Percentiles rank a stretch among this genome's conserved stretches.
These are phyloP conservation scores for Desmodesmus armatus DNA, from an alignment of 139 green algal genomes.

Conservation along the genomic window DNA sequence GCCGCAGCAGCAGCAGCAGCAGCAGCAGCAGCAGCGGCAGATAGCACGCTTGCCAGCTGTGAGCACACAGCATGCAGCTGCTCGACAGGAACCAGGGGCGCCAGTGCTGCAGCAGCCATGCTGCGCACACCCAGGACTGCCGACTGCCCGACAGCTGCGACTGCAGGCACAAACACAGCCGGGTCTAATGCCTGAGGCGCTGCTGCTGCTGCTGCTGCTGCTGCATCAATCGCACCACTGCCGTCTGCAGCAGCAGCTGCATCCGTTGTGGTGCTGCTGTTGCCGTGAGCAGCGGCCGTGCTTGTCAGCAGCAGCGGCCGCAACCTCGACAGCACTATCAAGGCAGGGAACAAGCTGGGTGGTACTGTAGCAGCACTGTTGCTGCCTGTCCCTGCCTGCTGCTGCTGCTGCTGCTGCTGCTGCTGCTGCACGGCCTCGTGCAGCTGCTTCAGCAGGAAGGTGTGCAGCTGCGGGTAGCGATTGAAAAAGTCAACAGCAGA, in stretches of 20 bases:
- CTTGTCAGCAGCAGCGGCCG: conserved; percentile 45
- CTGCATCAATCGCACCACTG: background rate
- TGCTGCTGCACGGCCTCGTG: conserved; percentile 46
- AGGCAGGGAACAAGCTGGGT: conserved; percentile 82
- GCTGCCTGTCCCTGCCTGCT: background rate
- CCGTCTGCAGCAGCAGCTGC: background rate
- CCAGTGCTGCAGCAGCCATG: conserved; percentile 76
- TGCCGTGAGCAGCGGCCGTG: too few relatives aligned
- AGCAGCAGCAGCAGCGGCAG: conserved; percentile 41
- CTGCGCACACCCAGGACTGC: conserved; percentile 73
- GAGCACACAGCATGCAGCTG: conserved; percentile 32
- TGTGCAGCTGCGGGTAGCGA: conserved; percentile 83
- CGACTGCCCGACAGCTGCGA: conserved; percentile 55
- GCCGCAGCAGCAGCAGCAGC: too few relatives aligned
- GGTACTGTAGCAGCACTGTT: conserved; percentile 72
- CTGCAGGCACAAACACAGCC: conserved; percentile 69
- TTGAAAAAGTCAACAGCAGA: conserved; percentile 85
- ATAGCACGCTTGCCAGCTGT: conserved; percentile 45
- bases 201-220: background rate
- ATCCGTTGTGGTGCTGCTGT: background rate
- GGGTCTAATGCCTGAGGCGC: conserved; percentile 39
- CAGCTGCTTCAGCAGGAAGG: conserved; percentile 81
- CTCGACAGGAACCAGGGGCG: conserved; percentile 71
- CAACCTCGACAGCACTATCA: conserved; percentile 88
- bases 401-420: conserved; percentile 42